Percentiles rank a stretch among this genome's conserved stretches.
Evolutionary conservation across 75 land plant genomes (phyloP).

Genomic region (Pinus tabuliformis): DNA sequence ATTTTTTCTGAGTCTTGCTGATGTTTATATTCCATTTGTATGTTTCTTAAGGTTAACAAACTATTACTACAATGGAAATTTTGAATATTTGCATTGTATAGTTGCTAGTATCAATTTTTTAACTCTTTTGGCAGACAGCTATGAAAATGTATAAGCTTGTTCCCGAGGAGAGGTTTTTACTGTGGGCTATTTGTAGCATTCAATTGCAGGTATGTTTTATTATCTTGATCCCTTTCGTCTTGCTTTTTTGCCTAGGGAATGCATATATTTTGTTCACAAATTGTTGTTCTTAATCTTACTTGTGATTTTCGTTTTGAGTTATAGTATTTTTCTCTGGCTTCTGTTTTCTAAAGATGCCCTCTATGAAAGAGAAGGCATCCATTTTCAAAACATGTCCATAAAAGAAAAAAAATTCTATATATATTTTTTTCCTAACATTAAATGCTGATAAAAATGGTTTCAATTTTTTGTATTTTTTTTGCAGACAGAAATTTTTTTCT

Average conservation of each 20-base stretch:
- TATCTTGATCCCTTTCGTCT: slow-evolving; percentile 7
- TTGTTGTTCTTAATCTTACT: not conserved
- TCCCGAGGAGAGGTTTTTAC: slow-evolving; percentile 81
- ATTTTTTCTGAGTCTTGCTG: slow-evolving; percentile 1
- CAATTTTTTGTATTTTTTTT: too few species aligned
- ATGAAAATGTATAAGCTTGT: slow-evolving; percentile 91
- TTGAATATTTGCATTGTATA: not conserved
- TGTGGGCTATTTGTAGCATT: slow-evolving; percentile 99
- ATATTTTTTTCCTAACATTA: not conserved
- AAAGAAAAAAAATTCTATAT: not conserved
- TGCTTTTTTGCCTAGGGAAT: not conserved
- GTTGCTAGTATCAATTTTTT: slow-evolving; percentile 4
- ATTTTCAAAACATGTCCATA: not conserved
- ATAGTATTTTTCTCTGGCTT: not conserved
- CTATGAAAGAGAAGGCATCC: not conserved
- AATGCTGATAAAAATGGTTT: not conserved
- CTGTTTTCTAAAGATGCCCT: not conserved
- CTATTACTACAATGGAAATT: not conserved
- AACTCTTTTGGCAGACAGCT: slow-evolving; percentile 63
- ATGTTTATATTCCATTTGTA: not conserved
- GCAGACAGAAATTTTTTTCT: too few species aligned
- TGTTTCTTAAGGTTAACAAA: not conserved
- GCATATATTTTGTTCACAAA: not conserved
- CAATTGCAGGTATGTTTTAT: slow-evolving; percentile 69
- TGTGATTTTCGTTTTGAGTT: not conserved